Percentiles rank a stretch among this genome's conserved stretches.
These are phyloP conservation scores for Pterocarpus santalinus DNA, from an alignment of 306 rosid species.

Conservation along the genomic window DNA sequence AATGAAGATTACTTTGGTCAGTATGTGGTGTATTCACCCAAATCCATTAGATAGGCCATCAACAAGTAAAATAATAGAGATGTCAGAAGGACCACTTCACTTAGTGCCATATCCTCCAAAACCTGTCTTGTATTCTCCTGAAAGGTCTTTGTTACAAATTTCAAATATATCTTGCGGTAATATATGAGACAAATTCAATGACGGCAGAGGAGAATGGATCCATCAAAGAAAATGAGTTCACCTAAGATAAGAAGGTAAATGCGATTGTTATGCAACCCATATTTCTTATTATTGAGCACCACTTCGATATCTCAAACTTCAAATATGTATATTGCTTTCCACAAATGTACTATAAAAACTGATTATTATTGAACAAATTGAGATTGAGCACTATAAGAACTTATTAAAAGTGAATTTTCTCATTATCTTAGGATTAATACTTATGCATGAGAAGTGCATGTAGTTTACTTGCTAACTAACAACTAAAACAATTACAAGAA, in stretches of 20 bases:
- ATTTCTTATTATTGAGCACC: too few relatives aligned
- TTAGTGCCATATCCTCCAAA: not conserved
- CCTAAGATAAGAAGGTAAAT: not conserved
- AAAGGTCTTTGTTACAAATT: not conserved
- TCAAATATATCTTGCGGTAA: not conserved
- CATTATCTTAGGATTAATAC: too few relatives aligned
- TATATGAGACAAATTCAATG: not conserved
- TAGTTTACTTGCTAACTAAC: too few relatives aligned
- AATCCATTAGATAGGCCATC: not conserved
- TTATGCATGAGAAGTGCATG: too few relatives aligned
- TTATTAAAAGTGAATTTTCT: too few relatives aligned
- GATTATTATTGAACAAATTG: too few relatives aligned
- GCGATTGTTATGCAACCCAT: not conserved
- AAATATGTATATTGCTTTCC: too few relatives aligned
- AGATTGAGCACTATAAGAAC: too few relatives aligned
- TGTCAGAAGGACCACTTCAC: not conserved
- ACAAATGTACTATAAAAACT: too few relatives aligned
- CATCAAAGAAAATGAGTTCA: not conserved
- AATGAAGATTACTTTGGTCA: not conserved
- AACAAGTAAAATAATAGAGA: not conserved
- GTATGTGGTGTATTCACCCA: not conserved
- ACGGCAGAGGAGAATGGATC: too few relatives aligned
- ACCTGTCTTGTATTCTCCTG: not conserved
- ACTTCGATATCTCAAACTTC: too few relatives aligned
- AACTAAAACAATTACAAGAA: too few relatives aligned